Evolutionary conservation across 2,329 filamentous ascomycete species (phyloP).

Genomic region (Cladosporium austrohemisphaericum): DNA sequence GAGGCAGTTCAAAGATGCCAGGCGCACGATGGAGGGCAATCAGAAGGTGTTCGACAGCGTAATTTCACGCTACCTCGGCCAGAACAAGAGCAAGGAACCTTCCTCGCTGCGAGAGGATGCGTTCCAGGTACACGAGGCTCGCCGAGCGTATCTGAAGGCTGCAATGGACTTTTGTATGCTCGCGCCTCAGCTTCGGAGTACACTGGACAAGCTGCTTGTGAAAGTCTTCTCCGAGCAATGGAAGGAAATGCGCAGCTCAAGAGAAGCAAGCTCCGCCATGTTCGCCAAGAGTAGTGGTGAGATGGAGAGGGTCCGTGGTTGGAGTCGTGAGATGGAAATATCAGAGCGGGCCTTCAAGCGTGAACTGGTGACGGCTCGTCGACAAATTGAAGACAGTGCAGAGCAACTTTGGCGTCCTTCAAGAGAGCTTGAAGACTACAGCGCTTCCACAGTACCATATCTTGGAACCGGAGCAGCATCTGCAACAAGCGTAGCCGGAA

Average conservation of each 20-base stretch:
- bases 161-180: conserved; percentile 91
- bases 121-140: conserved; percentile 88
- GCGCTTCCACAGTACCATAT: conserved; percentile 82
- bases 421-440: conserved; percentile 89
- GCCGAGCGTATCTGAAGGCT: conserved; percentile 84
- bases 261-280: conserved; percentile 59
- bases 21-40: conserved; percentile 68
- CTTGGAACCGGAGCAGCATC: conserved; percentile 65
- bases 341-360: conserved; percentile 79
- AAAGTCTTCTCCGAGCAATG: conserved; percentile 81
- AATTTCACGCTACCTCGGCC: conserved; percentile 74
- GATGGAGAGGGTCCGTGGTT: conserved; percentile 87
- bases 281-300: conserved; percentile 69
- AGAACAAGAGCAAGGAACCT: conserved; percentile 90
- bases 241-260: conserved; percentile 73
- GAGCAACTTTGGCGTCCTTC: conserved; percentile 72
- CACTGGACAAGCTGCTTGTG: conserved; percentile 82
- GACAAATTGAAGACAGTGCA: conserved; percentile 76
- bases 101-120: conserved; percentile 90
- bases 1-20: conserved; percentile 78
- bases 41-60: conserved; percentile 83
- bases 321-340: conserved; percentile 90
- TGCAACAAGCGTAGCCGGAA: conserved; percentile 43
- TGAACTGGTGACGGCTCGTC: conserved; percentile 73
- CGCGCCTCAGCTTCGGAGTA: conserved; percentile 77